Evolutionary conservation across 2,329 filamentous ascomycete species (phyloP).

Genomic region (Beauveria pseudobassiana): DNA sequence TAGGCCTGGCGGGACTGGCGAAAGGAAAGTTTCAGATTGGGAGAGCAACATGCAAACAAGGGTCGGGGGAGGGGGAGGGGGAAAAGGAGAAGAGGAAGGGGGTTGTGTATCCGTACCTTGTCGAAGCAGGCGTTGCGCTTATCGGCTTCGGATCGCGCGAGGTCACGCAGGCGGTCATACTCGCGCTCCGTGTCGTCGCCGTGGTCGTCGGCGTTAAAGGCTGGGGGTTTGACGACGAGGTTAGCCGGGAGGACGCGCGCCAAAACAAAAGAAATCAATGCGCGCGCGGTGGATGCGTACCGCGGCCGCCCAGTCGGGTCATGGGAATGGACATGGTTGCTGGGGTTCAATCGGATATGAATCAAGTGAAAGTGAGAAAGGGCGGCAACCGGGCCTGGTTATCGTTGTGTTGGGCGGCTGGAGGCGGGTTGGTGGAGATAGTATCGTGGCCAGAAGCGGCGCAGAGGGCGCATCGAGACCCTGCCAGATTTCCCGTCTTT

Average conservation of each 20-base stretch:
- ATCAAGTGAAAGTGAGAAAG: neutral
- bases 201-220: constrained; percentile 62
- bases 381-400: neutral
- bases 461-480: too few species aligned
- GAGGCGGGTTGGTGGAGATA: too few species aligned
- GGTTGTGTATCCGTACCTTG: constrained; percentile 39
- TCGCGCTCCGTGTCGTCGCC: constrained; percentile 67
- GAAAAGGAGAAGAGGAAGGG: neutral
- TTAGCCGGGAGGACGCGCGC: neutral
- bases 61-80: neutral
- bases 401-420: neutral
- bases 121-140: constrained; percentile 75
- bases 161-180: constrained; percentile 82
- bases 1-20: constrained; percentile 70
- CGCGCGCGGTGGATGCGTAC: constrained; percentile 25
- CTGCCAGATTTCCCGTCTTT: too few species aligned
- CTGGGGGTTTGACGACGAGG: constrained; percentile 33
- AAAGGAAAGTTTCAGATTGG: neutral
- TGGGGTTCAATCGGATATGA: too few species aligned
- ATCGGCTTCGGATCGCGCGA: constrained; percentile 71
- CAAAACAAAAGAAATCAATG: neutral
- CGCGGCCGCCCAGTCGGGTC: constrained; percentile 37
- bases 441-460: too few species aligned
- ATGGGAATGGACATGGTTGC: constrained; percentile 33
- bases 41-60: neutral